Evolutionary conservation across 495 filamentous ascomycete genomes (phyloP).

Genomic region (Lophium mytilinum): DNA sequence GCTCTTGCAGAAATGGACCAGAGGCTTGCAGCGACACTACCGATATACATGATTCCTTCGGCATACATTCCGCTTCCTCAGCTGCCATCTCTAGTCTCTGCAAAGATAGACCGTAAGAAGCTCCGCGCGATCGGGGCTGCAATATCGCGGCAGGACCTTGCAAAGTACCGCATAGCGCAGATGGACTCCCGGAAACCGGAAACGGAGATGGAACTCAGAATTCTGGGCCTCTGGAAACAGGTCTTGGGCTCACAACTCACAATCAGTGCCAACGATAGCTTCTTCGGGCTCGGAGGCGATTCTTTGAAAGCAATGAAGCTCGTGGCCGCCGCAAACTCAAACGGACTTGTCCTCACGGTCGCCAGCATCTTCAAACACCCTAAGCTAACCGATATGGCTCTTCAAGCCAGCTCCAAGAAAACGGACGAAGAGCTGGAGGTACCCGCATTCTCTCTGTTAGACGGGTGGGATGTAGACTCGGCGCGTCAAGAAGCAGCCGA

Average conservation of each 20-base stretch:
- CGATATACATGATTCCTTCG: constrained; percentile 53
- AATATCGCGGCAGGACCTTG: constrained; percentile 12
- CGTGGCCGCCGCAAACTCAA: constrained; percentile 17
- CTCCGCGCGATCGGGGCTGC: constrained; percentile 30
- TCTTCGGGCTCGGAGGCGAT: constrained; percentile 29
- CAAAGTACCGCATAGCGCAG: too few relatives aligned
- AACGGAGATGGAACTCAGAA: constrained; percentile 14
- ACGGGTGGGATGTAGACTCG: constrained; percentile 11
- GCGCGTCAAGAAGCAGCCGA: constrained; percentile 1
- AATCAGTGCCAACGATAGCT: constrained; percentile 20
- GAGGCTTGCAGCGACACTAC: constrained; percentile 23
- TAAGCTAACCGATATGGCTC: constrained; percentile 41
- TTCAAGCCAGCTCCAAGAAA: constrained; percentile 3
- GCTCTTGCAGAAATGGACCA: not conserved
- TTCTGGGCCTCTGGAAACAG: constrained; percentile 16
- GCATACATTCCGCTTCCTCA: constrained; percentile 50
- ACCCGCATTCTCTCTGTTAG: constrained; percentile 19
- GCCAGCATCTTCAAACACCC: constrained; percentile 45
- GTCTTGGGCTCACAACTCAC: constrained; percentile 8
- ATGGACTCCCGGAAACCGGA: not conserved
- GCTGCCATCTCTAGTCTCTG: constrained; percentile 49
- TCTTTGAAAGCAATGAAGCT: constrained; percentile 27
- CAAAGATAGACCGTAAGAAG: constrained; percentile 54
- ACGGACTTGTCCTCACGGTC: constrained; percentile 34
- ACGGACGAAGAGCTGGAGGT: not conserved